These are phyloP conservation scores for Emericellopsis atlantica DNA, from an alignment of 2,329 filamentous ascomycete species.

Conservation along the genomic window DNA sequence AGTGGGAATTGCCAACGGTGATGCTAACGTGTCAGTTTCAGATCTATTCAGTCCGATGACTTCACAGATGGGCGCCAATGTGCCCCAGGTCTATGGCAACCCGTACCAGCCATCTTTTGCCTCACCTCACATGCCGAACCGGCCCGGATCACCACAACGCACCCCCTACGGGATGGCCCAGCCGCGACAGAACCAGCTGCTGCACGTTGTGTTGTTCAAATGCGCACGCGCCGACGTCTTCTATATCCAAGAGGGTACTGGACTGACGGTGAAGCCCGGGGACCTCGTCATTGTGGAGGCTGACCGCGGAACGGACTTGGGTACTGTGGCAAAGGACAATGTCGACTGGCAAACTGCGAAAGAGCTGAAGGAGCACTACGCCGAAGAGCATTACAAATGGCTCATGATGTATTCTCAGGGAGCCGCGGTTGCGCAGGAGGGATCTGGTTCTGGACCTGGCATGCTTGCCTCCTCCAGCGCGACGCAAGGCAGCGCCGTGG, in stretches of 20 bases:
- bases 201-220: conserved; percentile 94
- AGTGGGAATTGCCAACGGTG: neutral
- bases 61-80: neutral
- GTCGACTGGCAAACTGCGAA: conserved; percentile 81
- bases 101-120: conserved; percentile 31
- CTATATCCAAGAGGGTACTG: conserved; percentile 92
- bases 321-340: conserved; percentile 80
- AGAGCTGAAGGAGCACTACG: conserved; percentile 79
- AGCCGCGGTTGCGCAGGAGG: conserved; percentile 49
- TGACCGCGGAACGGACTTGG: conserved; percentile 89
- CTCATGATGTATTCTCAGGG: conserved; percentile 96
- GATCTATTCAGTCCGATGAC: neutral
- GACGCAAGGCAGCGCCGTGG: conserved; percentile 57
- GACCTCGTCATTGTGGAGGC: conserved; percentile 97
- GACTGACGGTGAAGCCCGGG: conserved; percentile 76
- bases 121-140: conserved; percentile 14
- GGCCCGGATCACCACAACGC: conserved; percentile 48
- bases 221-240: conserved; percentile 92
- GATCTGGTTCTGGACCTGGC: conserved; percentile 49
- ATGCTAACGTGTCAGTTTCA: neutral
- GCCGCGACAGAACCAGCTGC: conserved; percentile 52
- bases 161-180: conserved; percentile 48
- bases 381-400: conserved; percentile 95
- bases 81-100: conserved; percentile 16
- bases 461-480: conserved; percentile 34